These are phyloP conservation scores for Asterophora parasitica DNA, from an alignment of 768 basidiomycete species.

Conservation along the genomic window DNA sequence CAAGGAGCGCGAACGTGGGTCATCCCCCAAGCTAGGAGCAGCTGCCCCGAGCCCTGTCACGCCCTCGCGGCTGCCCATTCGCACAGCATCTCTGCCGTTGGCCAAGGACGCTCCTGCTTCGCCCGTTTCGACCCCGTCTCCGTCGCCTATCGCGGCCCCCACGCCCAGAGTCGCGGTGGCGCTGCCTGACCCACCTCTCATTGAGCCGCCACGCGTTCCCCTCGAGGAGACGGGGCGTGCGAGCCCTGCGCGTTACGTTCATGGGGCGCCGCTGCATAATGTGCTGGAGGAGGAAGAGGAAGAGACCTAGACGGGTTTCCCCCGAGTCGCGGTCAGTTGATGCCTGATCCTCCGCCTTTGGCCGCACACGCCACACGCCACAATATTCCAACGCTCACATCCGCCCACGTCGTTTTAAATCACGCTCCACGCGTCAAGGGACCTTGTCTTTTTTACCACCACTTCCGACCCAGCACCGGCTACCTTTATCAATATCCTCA, in stretches of 20 bases:
- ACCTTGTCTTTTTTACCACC: too few species aligned
- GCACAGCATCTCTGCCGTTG: constrained; percentile 18
- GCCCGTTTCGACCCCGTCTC: constrained; percentile 10
- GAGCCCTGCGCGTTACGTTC: constrained; percentile 71
- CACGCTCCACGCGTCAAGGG: too few species aligned
- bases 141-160: constrained; percentile 21
- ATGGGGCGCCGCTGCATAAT: constrained; percentile 83
- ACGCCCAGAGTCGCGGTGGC: constrained; percentile 21
- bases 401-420: too few species aligned
- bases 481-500: background rate
- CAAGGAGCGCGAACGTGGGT: constrained; percentile 60
- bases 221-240: constrained; percentile 49
- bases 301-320: background rate
- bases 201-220: constrained; percentile 30
- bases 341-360: too few species aligned
- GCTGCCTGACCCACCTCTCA: constrained; percentile 23
- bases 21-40: constrained; percentile 24
- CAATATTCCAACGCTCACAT: too few species aligned
- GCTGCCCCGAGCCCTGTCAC: constrained; percentile 23
- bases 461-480: background rate
- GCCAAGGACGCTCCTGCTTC: constrained; percentile 14
- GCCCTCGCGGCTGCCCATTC: constrained; percentile 39
- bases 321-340: background rate
- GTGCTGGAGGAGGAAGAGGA: constrained; percentile 80
- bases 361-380: too few species aligned